These are phyloP conservation scores for Brachypodium distachyon DNA, from an alignment of 202 grass and related monocot genomes.

Conservation along the genomic window DNA sequence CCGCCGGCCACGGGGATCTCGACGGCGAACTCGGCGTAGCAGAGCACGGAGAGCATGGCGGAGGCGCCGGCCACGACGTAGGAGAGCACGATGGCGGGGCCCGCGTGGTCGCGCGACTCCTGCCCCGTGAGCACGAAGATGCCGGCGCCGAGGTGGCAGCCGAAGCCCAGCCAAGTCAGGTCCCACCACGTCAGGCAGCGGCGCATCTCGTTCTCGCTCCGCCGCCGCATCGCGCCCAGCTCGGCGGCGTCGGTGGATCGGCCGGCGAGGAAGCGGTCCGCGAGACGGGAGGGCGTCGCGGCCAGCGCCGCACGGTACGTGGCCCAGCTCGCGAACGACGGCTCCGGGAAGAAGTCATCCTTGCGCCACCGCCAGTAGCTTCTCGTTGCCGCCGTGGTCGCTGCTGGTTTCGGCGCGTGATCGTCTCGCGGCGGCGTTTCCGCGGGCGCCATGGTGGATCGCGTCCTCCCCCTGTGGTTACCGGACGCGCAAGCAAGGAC, in stretches of 20 bases:
- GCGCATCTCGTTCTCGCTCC: conserved; percentile 15
- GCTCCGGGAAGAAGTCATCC: neutral
- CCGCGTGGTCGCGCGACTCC: conserved; percentile 66
- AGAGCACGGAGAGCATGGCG: conserved; percentile 93
- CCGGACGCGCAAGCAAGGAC: neutral
- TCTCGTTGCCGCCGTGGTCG: neutral
- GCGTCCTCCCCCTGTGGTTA: too few species aligned
- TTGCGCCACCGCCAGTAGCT: conserved; percentile 2
- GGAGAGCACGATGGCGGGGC: conserved; percentile 76
- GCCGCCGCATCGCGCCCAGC: neutral
- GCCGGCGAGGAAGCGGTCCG: neutral
- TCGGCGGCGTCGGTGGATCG: neutral
- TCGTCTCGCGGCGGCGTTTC: neutral
- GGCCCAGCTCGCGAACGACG: neutral
- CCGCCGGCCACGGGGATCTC: conserved; percentile 91
- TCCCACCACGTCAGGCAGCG: conserved; percentile 6
- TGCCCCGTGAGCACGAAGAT: conserved; percentile 93
- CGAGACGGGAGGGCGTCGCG: neutral
- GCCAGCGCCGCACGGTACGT: neutral
- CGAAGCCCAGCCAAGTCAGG: conserved; percentile 3
- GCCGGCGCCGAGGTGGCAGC: conserved; percentile 50
- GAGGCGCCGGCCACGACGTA: conserved; percentile 78
- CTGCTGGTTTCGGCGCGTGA: neutral
- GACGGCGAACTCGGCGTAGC: conserved; percentile 91
- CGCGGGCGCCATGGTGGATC: neutral